Base-by-base conservation (phyloP, 1,284 basidiomycete genomes). In the Somion occarium region DNA sequence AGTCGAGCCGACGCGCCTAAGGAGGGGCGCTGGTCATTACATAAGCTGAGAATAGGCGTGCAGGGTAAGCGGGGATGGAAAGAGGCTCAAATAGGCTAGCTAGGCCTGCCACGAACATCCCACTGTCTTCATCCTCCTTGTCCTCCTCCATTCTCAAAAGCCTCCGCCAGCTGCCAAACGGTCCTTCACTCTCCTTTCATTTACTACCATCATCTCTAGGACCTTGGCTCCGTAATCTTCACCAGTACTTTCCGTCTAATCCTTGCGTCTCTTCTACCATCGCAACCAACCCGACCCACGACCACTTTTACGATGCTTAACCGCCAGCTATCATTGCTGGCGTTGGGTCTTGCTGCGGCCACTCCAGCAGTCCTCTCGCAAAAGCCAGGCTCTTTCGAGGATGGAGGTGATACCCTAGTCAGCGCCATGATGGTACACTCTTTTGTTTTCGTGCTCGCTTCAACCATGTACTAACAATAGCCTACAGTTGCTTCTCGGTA, bases 361-460 rank as follows among this genome's bases (percentile, higher is more conserved):
- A 54, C 52, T 1, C 55, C 55, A 42, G 48, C 57, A 11, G 59
- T 55, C 23, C 50, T 57, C 43, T 64, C 64, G 0, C 58, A 64
- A 53, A 56, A 52, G 26, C 55, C 69, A 37, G 73, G 73, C 44
- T 68, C 72, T 4, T 73, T 78, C 54, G 66, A 70, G 43, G 66
- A 74, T 60, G 75, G 75, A 46, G 77, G 76, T 4, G 53, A 73
- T 56, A 74, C 73, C 3, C 69, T 72, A n/a, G 77, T 75, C 47
- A 72, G 69, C 47, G 76, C 75, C 2, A 76, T 76, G 66, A 76
- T 76, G 66, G 71, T 73, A n/a, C 56, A 68, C 25, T 22, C 20
- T n/a, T 38, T 47, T 23, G 18, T 38, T 34, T 34, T 12, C 44
- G 26, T 11, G 46, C 20, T 13, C 48, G 53, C 20, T 25, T 18